Evolutionary conservation across 2,329 filamentous ascomycete species (phyloP), one percentile per base, ranked within the genome.

Genomic region (Xylariaceae sp.): DNA sequence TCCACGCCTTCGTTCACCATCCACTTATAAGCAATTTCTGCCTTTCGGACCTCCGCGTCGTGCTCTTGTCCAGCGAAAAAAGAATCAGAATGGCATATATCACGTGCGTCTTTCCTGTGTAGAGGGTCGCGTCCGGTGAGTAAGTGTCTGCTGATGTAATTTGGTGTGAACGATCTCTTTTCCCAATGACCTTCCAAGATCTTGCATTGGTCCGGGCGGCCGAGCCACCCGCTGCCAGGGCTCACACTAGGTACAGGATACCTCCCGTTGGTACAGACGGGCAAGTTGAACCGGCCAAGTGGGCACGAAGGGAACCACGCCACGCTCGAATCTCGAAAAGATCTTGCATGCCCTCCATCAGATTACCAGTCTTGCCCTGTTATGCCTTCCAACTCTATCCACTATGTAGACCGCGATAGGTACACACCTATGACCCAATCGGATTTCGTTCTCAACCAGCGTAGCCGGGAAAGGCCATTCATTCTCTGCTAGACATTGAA

Each of bases 161-260:
- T 31, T 14, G 17, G 12, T 38, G 26, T 18, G 26, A 39, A 31
- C 33, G 36, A 34, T 42, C 40, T 34, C 19, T 34, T 38, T 38
- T n/a, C n/a, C 13, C 9, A 38, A 39, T 26, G 21, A 7, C 36
- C 27, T 34, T 38, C 39, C 38, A 31, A 43, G 45, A 48, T 46
- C 43, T 48, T 43, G 45, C 43, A 48, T 48, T 34, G 17, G 33
- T 27, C 39, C 36, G 39, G 45, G 41, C 17, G 32, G 26, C 39
- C 36, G 39, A 47, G 41, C 41, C 38, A 36, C 45, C 45, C 43
- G 37, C 45, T 38, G 38, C 21, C 45, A 31, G 27, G 45, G 31
- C 35, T 44, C 21, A 30, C 38, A 11, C 41, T 38, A 37, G 29
- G 30, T 24, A 35, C n/a, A n/a, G 21, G 6, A 18, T 31, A 15